Base-by-base conservation (phyloP, 2,329 filamentous ascomycete species). In the Arthrocladium fulminans region DNA sequence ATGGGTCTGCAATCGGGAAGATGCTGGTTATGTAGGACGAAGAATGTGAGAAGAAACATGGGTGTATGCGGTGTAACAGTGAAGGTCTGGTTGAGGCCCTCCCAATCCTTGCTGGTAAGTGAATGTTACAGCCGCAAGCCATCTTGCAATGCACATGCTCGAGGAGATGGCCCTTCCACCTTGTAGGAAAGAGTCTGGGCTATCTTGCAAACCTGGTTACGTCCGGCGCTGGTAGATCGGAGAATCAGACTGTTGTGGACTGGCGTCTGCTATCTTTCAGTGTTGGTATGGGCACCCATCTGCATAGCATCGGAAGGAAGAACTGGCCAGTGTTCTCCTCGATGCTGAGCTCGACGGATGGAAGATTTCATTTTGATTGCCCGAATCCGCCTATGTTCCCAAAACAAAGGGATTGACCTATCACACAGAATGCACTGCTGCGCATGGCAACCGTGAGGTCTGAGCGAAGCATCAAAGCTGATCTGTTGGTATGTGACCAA, bases 11-110 rank as follows among this genome's bases (percentile, higher is more conserved):
- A 15, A 30, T 10, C 3, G 41, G 25, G 8, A 19, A 44, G 27
- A n/a, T 17, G 41, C 25, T 10, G 40, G 41, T 44, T 27, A 44
- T n/a, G 41, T 44, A 30, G 19, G 24, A 44, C 41, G 15, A 19
- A 44, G 6, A n/a, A n/a, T 3, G 19, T 3, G 20, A 22, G 20
- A 24, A 25, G 20, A 42, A n/a, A 6, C n/a, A 8, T 4, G 39
- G 22, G 8, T 10, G 12, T 12, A 8, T n/a, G 24, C 8, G 13
- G 22, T 23, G 20, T 19, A 13, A 22, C 3, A 9, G 22, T n/a
- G 22, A 10, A 8, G 4, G n/a, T 24, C 3, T 42, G 39, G 17
- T 35, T 35, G 7, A 35, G 32, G 7, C 13, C 32, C n/a, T 8
- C 17, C 10, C 32, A n/a, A n/a, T 6, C 10, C 32, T n/a, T 35